Conservation (phyloP, 306 rosid species). For the Begonia fuchsioides region DNA sequence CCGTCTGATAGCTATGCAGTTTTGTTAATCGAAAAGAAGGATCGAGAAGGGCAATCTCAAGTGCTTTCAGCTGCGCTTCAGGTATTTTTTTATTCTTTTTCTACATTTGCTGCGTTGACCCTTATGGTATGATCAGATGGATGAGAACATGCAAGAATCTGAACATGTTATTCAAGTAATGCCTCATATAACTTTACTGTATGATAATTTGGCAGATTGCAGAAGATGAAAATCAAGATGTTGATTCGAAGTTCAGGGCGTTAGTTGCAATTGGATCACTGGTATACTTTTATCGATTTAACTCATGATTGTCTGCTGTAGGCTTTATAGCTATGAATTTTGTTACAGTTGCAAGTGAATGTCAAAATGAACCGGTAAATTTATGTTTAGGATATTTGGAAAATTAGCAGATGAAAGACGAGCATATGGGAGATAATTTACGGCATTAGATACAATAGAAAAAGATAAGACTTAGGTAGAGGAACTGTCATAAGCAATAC, state of each 20-base stretch:
- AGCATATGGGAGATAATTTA: no score
- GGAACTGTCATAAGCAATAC: no score
- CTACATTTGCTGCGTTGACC: no score
- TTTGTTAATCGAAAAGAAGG: conserved; percentile 59
- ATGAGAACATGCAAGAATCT: not conserved
- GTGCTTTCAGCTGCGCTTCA: conserved; percentile 86
- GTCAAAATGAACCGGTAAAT: no score
- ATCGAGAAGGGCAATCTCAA: conserved; percentile 86
- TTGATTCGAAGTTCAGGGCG: conserved; percentile 75
- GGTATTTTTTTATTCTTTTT: conserved; percentile 28
- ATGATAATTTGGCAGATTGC: conserved; percentile 29
- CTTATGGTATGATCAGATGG: not conserved
- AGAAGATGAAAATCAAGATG: conserved; percentile 51
- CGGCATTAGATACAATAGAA: no score
- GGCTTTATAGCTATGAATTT: no score
- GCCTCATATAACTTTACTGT: no score
- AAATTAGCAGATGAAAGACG: no score
- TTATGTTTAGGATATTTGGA: no score
- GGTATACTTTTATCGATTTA: conserved; percentile 28
- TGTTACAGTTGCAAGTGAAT: no score
- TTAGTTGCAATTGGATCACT: conserved; percentile 91
- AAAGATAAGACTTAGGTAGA: no score
- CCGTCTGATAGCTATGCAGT: conserved; percentile 59
- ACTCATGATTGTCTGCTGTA: no score
- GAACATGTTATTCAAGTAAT: not conserved